phyloP scores from a whole-genome alignment of 805 yeast genomes.

The Candida easanensis region DNA sequence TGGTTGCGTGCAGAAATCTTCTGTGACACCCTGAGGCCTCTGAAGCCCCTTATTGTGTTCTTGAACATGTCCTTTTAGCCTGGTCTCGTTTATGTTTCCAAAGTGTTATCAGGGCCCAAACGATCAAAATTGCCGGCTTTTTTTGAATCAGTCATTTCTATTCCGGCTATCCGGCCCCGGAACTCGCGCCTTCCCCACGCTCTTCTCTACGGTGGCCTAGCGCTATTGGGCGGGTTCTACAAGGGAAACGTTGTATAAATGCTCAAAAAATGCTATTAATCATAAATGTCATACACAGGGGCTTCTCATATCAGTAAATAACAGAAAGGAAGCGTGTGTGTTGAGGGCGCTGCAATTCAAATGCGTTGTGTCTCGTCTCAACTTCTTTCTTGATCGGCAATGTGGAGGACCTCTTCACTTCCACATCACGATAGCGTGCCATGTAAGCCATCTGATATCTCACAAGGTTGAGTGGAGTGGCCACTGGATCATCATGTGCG shows the following conservation, averaged over 20 bases:
- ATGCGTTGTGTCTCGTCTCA: slow-evolving; percentile 3
- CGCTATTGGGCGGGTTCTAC: not conserved
- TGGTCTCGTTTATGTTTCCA: no score
- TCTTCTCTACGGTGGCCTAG: no score
- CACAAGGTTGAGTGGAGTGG: slow-evolving; percentile 12
- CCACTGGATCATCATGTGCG: slow-evolving; percentile 8
- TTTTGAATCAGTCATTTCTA: no score
- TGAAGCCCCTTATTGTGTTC: not conserved
- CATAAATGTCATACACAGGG: no score
- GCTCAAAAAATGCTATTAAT: not conserved
- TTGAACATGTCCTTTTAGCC: no score
- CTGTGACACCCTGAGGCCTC: slow-evolving; percentile 1
- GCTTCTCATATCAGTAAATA: not conserved
- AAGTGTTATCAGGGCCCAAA: no score
- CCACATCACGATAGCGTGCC: slow-evolving; percentile 8
- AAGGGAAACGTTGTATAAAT: not conserved
- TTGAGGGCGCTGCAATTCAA: not conserved
- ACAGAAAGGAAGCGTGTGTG: slow-evolving; percentile 18
- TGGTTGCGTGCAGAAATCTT: slow-evolving; percentile 4
- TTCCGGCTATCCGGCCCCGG: no score
- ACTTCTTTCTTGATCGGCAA: slow-evolving; percentile 10
- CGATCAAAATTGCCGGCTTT: no score
- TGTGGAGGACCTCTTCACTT: slow-evolving; percentile 21
- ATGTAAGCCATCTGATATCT: slow-evolving; percentile 15
- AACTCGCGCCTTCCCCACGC: no score